A percentile compares a stretch with the other conserved stretches of the same genome.
These are phyloP conservation scores for Allium fistulosum DNA, from an alignment of 106 monocot genomes.

Conservation along the genomic window DNA sequence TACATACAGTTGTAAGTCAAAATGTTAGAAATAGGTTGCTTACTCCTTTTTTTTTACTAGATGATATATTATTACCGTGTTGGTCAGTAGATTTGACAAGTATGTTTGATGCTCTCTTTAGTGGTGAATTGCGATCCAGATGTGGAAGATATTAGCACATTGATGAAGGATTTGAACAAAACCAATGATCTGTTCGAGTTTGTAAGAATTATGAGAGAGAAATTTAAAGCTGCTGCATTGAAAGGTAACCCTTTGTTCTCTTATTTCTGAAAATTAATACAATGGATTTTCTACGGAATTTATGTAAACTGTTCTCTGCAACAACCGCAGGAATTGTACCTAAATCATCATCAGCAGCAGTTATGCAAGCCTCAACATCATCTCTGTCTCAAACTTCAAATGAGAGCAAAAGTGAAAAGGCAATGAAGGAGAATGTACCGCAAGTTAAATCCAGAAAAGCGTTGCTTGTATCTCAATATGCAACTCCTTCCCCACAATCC, in stretches of 20 bases:
- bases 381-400: no score
- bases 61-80: background rate
- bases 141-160: conserved; percentile 29
- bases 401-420: no score
- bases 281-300: no score
- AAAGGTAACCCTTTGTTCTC: conserved; percentile 31
- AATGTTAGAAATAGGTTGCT: background rate
- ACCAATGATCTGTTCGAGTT: conserved; percentile 71
- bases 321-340: no score
- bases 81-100: background rate
- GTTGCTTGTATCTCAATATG: no score
- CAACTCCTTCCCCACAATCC: no score
- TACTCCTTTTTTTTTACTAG: background rate
- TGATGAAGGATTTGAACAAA: conserved; percentile 59
- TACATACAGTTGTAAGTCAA: conserved; percentile 46
- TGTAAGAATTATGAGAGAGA: conserved; percentile 67
- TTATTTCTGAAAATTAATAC: background rate
- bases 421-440: no score
- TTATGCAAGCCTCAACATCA: no score
- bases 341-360: no score
- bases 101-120: conserved; percentile 12
- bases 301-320: no score
- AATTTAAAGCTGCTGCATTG: conserved; percentile 37
- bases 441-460: no score
- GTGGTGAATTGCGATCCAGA: conserved; percentile 54